phyloP scores from a whole-genome alignment of 306 rosid genomes.

The Senna siamea region DNA sequence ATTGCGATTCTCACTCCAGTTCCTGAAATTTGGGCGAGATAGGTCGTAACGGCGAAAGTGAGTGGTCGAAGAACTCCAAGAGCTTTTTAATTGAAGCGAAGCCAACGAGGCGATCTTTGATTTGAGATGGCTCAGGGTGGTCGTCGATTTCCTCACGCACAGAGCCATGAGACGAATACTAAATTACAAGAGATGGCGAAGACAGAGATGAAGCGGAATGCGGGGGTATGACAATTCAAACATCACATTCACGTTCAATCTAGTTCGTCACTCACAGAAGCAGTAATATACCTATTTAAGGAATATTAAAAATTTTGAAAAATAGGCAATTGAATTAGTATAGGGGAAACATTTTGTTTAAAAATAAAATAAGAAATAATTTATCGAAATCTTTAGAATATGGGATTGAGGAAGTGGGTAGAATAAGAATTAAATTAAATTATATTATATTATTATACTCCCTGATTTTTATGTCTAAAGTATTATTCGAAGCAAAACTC shows the following conservation, averaged over 20 bases:
- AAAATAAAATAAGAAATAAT: too few relatives aligned
- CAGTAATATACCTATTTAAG: background rate
- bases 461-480: too few relatives aligned
- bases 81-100: constrained; percentile 19
- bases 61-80: background rate
- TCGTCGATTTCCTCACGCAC: constrained; percentile 48
- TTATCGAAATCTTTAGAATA: too few relatives aligned
- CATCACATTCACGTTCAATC: too few relatives aligned
- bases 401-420: too few relatives aligned
- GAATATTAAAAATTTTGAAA: background rate
- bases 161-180: constrained; percentile 41
- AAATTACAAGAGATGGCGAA: background rate
- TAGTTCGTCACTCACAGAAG: background rate
- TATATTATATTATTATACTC: too few relatives aligned
- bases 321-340: background rate
- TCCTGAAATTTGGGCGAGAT: constrained; percentile 13
- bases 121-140: constrained; percentile 45
- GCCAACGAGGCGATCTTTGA: constrained; percentile 22
- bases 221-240: background rate
- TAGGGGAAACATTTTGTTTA: too few relatives aligned
- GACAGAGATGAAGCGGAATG: constrained; percentile 5
- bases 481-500: too few relatives aligned
- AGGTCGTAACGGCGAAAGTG: background rate
- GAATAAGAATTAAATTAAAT: too few relatives aligned
- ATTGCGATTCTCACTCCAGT: background rate